Percentiles rank a stretch among this genome's conserved stretches.
These are phyloP conservation scores for Elsinoe australis DNA, from an alignment of 2,329 filamentous ascomycete genomes.

Conservation along the genomic window DNA sequence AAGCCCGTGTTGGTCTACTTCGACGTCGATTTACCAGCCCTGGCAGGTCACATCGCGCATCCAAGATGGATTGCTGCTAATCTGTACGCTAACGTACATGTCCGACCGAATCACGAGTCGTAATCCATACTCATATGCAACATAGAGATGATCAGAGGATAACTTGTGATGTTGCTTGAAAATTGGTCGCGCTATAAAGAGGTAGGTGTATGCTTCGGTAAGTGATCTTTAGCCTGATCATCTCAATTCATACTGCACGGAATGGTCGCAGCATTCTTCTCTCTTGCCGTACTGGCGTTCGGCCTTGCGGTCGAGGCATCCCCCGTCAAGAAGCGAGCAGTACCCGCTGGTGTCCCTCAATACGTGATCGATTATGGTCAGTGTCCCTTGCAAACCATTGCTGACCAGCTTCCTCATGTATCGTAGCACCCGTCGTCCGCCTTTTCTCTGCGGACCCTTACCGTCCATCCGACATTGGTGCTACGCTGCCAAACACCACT, in stretches of 20 bases:
- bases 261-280: neutral
- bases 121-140: neutral
- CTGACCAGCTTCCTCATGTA: neutral
- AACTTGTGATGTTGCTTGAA: neutral
- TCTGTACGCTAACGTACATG: conserved; percentile 6
- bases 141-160: conserved; percentile 2
- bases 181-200: conserved; percentile 1
- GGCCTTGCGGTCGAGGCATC: neutral
- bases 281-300: neutral
- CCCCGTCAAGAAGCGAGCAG: conserved; percentile 3
- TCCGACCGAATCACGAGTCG: conserved; percentile 1
- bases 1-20: neutral
- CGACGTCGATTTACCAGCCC: neutral
- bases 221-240: neutral
- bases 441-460: conserved; percentile 39
- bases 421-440: conserved; percentile 38
- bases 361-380: conserved; percentile 35
- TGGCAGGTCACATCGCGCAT: neutral
- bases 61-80: neutral
- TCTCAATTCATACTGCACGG: neutral
- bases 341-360: conserved; percentile 28
- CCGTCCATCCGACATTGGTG: conserved; percentile 37
- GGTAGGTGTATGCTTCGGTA: neutral
- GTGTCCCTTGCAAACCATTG: conserved; percentile 9
- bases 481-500: conserved; percentile 36